Evolutionary conservation across 768 basidiomycete genomes (phyloP), one percentile per base, ranked within the genome.

Genomic region (Suillus placidus): DNA sequence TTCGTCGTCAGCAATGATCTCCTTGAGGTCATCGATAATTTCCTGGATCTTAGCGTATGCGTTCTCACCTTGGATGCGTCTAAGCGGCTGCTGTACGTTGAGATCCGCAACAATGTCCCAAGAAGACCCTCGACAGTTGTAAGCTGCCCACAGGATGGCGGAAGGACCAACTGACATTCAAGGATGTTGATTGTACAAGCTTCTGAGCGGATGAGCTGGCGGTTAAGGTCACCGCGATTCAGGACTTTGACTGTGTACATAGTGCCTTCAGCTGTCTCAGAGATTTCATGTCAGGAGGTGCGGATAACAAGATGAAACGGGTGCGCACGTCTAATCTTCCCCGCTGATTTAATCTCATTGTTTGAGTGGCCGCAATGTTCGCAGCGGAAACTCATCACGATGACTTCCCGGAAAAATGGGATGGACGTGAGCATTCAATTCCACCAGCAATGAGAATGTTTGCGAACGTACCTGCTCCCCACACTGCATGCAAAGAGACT

Each of bases 71-170:
- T 95, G 89, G 64, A 93, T 85, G 38, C 87, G 83, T 47, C 97
- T 87, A 9, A 98, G 77, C 0, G 94, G 92, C 73, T 99, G 97
- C 66, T 94, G 91, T 64, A 84, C 79, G 66, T 82, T 82, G 51
- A 99, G 85, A 79, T 99, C 97, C 0, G 88, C 78, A 38, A 92
- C 80, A 54, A 95, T 88, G 70, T 96, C 90, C 37, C 85, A 38
- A 99, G 78, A 68, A 98, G 86, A 42, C 97, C 97, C 76, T 99
- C 97, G 60, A 98, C 86, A 2, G 94, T 99, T n/a, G 97, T 98
- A 13, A 99, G 86, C 73, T 97, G 95, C 12, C 97, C 96, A n/a
- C 93, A 87, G 13, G 88, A 87, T 0, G 92, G 82, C 0, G 97
- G 97, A 40, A 99, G 92, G 1, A 94, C 97, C 67, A 99, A 84